Percentiles rank a stretch among this genome's conserved stretches.
Conservation (phyloP, 192 early-diverging fungal genomes). For the Jimgerdemannia lactiflua region DNA sequence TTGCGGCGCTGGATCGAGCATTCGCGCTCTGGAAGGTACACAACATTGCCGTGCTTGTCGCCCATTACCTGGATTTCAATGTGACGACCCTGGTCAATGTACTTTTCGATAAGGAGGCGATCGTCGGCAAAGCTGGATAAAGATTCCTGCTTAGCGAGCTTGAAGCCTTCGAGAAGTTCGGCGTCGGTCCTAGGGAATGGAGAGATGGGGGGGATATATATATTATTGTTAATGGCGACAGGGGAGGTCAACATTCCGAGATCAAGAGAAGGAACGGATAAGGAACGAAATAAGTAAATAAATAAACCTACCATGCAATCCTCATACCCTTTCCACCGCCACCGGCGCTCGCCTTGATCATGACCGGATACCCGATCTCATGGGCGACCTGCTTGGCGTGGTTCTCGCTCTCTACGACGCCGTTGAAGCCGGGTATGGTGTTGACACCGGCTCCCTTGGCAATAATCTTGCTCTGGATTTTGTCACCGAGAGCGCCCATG, state of each 20-base stretch:
- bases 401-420: conserved; percentile 67
- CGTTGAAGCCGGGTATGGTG: conserved; percentile 87
- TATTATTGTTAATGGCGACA: no score
- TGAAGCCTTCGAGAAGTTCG: conserved; percentile 72
- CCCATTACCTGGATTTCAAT: conserved; percentile 77
- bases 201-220: no score
- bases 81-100: conserved; percentile 79
- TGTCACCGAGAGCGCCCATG: conserved; percentile 80
- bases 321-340: conserved; percentile 88
- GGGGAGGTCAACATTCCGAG: no score
- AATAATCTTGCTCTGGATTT: conserved; percentile 77
- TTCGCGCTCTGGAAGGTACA: conserved; percentile 90
- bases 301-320: conserved; percentile 53
- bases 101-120: conserved; percentile 89
- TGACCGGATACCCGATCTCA: conserved; percentile 76
- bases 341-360: conserved; percentile 82
- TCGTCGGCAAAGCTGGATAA: conserved; percentile 86
- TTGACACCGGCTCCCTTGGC: conserved; percentile 70
- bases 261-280: no score
- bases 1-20: conserved; percentile 83
- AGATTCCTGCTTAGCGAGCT: conserved; percentile 78
- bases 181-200: conserved; percentile 39
- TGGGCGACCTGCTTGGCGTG: conserved; percentile 73
- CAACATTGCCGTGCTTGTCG: conserved; percentile 64
- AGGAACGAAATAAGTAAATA: background rate